Evolutionary conservation across 768 basidiomycete genomes (phyloP).

Genomic region (Suillus discolor): DNA sequence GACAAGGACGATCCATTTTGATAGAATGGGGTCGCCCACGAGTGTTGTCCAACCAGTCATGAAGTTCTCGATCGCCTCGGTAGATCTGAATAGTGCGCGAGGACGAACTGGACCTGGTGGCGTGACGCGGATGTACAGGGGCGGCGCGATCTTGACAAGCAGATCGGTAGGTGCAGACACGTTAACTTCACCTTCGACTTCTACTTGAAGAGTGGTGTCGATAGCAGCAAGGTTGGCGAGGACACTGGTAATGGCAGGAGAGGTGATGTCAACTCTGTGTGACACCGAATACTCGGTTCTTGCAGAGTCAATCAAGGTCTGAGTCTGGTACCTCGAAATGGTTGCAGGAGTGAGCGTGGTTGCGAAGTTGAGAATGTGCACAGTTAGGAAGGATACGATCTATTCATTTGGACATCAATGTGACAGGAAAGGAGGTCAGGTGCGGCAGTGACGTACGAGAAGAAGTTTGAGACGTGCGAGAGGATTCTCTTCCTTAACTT

Average conservation of each 20-base stretch:
- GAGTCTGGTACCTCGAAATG: slow-evolving; percentile 45
- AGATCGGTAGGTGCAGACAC: slow-evolving; percentile 39
- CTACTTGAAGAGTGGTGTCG: slow-evolving; percentile 16
- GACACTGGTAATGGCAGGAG: slow-evolving; percentile 57
- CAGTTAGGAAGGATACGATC: slow-evolving; percentile 88
- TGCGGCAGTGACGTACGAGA: slow-evolving; percentile 51
- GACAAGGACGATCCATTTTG: slow-evolving; percentile 92
- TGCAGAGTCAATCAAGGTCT: slow-evolving; percentile 16
- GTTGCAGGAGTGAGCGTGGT: slow-evolving; percentile 82
- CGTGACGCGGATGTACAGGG: slow-evolving; percentile 55
- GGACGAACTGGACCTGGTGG: slow-evolving; percentile 35
- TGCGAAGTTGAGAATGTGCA: slow-evolving; percentile 92
- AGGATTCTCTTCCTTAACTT: slow-evolving; percentile 70
- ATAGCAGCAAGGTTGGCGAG: slow-evolving; percentile 56
- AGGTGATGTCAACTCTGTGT: slow-evolving; percentile 71
- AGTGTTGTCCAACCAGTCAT: slow-evolving; percentile 89
- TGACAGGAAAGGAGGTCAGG: slow-evolving; percentile 7
- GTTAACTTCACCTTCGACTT: background rate
- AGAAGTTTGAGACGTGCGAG: slow-evolving; percentile 88
- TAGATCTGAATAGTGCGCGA: slow-evolving; percentile 37
- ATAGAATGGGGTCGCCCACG: slow-evolving; percentile 91
- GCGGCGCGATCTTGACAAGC: slow-evolving; percentile 63
- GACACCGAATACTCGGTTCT: slow-evolving; percentile 20
- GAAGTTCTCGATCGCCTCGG: slow-evolving; percentile 75
- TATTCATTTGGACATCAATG: slow-evolving; percentile 25